Evolutionary conservation across 2,329 filamentous ascomycete genomes (phyloP).

Genomic region (Calonectria fujianensis): DNA sequence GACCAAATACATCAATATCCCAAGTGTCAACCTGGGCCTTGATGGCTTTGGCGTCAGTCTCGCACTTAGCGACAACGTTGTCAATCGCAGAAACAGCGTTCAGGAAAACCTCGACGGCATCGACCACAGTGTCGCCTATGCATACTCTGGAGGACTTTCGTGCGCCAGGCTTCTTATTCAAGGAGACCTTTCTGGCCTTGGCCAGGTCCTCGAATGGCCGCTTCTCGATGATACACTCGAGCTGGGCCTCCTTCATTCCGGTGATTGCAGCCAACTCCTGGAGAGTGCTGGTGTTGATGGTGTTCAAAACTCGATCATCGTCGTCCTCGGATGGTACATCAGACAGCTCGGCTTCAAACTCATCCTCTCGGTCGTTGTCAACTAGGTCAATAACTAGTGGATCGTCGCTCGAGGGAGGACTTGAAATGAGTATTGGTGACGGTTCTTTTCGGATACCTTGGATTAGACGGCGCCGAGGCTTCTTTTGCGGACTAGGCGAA

Average conservation of each 20-base stretch:
- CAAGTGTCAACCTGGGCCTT: conserved; percentile 68
- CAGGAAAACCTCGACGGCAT: conserved; percentile 81
- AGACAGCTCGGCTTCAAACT: conserved; percentile 61
- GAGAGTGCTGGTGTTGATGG: conserved; percentile 86
- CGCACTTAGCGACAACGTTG: conserved; percentile 85
- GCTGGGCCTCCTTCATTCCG: conserved; percentile 80
- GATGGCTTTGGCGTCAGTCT: conserved; percentile 78
- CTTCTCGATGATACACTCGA: conserved; percentile 81
- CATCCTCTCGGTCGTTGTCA: conserved; percentile 65
- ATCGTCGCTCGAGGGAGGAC: conserved; percentile 59
- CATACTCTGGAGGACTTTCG: conserved; percentile 67
- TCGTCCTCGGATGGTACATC: conserved; percentile 57
- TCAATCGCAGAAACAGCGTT: conserved; percentile 89
- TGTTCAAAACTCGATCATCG: conserved; percentile 77
- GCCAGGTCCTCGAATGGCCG: conserved; percentile 83
- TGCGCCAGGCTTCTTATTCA: conserved; percentile 68
- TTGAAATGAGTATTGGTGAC: conserved; percentile 47
- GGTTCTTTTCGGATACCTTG: conserved; percentile 60
- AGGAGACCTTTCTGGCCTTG: conserved; percentile 79
- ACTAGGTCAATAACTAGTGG: conserved; percentile 60
- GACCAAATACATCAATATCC: conserved; percentile 70
- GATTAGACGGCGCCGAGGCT: conserved; percentile 59
- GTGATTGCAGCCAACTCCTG: conserved; percentile 89
- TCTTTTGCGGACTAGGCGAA: conserved; percentile 58
- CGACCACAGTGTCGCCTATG: conserved; percentile 72